phyloP scores from a whole-genome alignment of 495 filamentous ascomycete genomes.

The Penicillium parvum region DNA sequence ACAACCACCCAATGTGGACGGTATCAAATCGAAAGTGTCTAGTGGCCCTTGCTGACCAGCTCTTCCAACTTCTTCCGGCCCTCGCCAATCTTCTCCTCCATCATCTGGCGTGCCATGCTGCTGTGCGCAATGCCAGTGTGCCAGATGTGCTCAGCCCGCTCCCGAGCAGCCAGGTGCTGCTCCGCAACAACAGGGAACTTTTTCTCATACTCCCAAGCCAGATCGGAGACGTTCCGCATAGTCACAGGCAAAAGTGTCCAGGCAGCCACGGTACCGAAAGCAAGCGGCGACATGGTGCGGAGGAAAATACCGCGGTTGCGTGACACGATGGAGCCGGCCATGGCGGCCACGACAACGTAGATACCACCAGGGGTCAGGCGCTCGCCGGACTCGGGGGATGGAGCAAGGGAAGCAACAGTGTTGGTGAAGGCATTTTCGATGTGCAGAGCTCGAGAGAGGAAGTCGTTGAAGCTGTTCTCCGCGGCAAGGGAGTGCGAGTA shows the following conservation, averaged over 20 bases:
- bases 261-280: slow-evolving; percentile 67
- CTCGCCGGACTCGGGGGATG: slow-evolving; percentile 75
- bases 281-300: slow-evolving; percentile 63
- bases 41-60: slow-evolving; percentile 83
- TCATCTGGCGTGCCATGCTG: slow-evolving; percentile 61
- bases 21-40: slow-evolving; percentile 20
- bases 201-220: slow-evolving; percentile 88
- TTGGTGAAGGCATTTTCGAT: slow-evolving; percentile 75
- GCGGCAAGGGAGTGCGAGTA: slow-evolving; percentile 64
- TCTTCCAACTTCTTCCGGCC: slow-evolving; percentile 73
- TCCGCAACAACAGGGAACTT: slow-evolving; percentile 73
- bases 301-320: slow-evolving; percentile 81
- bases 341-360: slow-evolving; percentile 86
- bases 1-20: slow-evolving; percentile 5
- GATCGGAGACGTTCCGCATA: slow-evolving; percentile 76
- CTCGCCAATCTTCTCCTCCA: slow-evolving; percentile 71
- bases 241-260: slow-evolving; percentile 72
- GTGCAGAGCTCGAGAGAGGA: slow-evolving; percentile 68
- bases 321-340: slow-evolving; percentile 85
- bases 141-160: slow-evolving; percentile 63
- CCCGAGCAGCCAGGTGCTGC: slow-evolving; percentile 63
- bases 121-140: slow-evolving; percentile 66
- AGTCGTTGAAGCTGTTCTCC: slow-evolving; percentile 72
- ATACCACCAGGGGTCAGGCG: slow-evolving; percentile 77
- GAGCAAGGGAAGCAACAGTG: slow-evolving; percentile 82